A percentile compares a stretch with the other conserved stretches of the same genome.
Evolutionary conservation across 768 basidiomycete species (phyloP).

Genomic region (Lactarius pseudohatsudake): DNA sequence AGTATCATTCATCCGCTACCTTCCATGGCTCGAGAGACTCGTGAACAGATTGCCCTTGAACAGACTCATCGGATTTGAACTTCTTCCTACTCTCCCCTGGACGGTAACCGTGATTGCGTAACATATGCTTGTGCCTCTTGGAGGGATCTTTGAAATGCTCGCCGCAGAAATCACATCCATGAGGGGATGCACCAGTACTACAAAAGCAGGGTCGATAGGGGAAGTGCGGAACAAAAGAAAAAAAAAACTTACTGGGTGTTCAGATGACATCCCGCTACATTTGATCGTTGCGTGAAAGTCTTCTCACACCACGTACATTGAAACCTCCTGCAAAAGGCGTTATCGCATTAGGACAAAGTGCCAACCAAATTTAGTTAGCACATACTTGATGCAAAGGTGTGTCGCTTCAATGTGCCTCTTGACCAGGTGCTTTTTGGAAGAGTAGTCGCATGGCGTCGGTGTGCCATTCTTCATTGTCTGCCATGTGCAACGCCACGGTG

Average conservation of each 20-base stretch:
- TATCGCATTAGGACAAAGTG: constrained; percentile 26
- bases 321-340: constrained; percentile 44
- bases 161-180: constrained; percentile 53
- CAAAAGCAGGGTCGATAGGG: constrained; percentile 7
- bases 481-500: constrained; percentile 45
- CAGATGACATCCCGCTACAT: constrained; percentile 53
- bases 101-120: constrained; percentile 50
- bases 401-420: constrained; percentile 67
- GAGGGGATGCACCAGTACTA: constrained; percentile 59
- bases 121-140: constrained; percentile 59
- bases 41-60: constrained; percentile 31
- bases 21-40: constrained; percentile 31
- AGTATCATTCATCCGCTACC: constrained; percentile 17
- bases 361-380: constrained; percentile 24
- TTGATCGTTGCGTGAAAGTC: constrained; percentile 58
- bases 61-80: constrained; percentile 21
- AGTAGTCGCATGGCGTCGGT: constrained; percentile 42
- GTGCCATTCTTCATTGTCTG: constrained; percentile 36
- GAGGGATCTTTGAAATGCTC: constrained; percentile 64
- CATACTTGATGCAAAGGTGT: constrained; percentile 61
- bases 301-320: constrained; percentile 52
- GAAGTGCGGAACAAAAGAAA: constrained; percentile 20
- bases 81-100: constrained; percentile 46
- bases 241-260: constrained; percentile 47
- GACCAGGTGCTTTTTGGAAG: constrained; percentile 61